Percentiles rank a stretch among this genome's conserved stretches.
Evolutionary conservation across 306 rosid genomes (phyloP).

Genomic region (Lagenaria siceraria): DNA sequence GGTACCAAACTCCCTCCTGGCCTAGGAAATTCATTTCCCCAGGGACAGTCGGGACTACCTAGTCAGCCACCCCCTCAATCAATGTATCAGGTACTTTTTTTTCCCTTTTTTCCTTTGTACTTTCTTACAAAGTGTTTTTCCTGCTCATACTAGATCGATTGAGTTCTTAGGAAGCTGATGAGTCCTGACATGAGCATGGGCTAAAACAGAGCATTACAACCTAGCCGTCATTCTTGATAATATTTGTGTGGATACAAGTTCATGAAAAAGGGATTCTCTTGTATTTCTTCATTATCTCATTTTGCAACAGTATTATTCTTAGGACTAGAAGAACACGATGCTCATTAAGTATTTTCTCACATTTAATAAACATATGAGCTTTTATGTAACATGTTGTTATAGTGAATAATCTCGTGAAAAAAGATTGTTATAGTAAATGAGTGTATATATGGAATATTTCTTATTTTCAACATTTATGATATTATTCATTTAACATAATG

Average conservation of each 20-base stretch:
- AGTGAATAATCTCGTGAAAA: no score
- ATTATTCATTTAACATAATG: background rate
- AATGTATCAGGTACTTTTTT: conserved; percentile 52
- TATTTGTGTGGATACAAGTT: no score
- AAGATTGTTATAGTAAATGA: background rate
- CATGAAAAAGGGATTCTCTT: no score
- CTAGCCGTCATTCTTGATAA: no score
- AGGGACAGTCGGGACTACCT: conserved; percentile 45
- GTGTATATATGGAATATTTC: background rate
- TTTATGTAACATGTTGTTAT: no score
- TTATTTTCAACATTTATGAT: background rate
- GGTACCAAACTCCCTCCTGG: conserved; percentile 54
- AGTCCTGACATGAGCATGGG: background rate
- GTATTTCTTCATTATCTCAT: no score
- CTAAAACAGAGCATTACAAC: no score
- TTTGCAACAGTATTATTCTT: no score
- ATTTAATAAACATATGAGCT: no score
- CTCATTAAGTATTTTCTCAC: no score
- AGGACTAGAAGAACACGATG: no score
- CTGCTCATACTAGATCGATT: background rate
- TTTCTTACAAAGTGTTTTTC: background rate
- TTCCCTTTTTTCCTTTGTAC: background rate
- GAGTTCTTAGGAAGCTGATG: background rate
- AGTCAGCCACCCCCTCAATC: conserved; percentile 62
- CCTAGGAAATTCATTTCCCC: conserved; percentile 55